A percentile compares a stretch with the other conserved stretches of the same genome.
These are phyloP conservation scores for Backusella circina DNA, from an alignment of 192 early-diverging fungal genomes.

Conservation along the genomic window DNA sequence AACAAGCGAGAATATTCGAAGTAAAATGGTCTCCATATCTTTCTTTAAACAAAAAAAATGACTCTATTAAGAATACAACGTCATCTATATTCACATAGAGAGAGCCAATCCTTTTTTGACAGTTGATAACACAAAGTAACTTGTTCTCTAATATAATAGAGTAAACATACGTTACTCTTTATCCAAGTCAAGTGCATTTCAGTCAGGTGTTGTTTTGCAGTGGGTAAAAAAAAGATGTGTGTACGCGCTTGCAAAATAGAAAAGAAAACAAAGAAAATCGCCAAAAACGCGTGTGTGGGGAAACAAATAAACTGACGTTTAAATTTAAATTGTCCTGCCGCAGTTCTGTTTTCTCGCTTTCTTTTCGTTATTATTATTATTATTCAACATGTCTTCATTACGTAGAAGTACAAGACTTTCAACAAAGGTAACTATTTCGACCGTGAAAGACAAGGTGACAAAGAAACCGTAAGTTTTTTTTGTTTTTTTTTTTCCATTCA, in stretches of 20 bases:
- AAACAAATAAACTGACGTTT: neutral
- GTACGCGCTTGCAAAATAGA: neutral
- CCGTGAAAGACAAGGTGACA: neutral
- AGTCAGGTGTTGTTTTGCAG: too few species aligned
- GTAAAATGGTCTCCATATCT: too few species aligned
- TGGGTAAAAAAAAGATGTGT: too few species aligned
- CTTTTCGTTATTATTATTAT: neutral
- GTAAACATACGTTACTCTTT: too few species aligned
- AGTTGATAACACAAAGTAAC: too few species aligned
- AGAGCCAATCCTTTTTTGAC: too few species aligned
- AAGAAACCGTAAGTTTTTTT: conserved; percentile 1
- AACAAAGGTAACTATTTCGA: neutral
- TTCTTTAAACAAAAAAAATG: too few species aligned
- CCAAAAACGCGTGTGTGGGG: neutral
- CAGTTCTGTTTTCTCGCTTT: neutral
- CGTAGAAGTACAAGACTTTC: conserved; percentile 1
- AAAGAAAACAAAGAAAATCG: neutral
- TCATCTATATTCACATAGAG: too few species aligned
- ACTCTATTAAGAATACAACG: too few species aligned
- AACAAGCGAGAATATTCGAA: too few species aligned
- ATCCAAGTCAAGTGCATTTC: too few species aligned
- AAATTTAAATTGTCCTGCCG: neutral
- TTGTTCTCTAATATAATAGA: too few species aligned
- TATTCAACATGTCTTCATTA: neutral
- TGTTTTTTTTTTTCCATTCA: neutral